phyloP scores from a whole-genome alignment of 2,329 filamentous ascomycete species.

The Aspergillus ruber region DNA sequence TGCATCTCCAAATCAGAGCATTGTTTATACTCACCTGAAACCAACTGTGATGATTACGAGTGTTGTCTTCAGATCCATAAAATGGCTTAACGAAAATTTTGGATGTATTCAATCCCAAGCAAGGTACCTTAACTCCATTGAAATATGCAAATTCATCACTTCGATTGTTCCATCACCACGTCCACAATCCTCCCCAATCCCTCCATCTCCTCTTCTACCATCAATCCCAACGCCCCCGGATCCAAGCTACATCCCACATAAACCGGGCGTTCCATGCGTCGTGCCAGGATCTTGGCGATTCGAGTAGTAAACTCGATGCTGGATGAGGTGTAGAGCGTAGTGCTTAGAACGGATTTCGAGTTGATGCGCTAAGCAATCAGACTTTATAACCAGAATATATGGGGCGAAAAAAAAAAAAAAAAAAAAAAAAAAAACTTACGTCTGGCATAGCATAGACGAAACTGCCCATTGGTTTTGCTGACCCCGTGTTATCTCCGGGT shows the following conservation, averaged over 20 bases:
- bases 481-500: conserved; percentile 34
- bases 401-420: conserved; percentile 10
- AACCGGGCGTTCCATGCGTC: conserved; percentile 64
- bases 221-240: conserved; percentile 68
- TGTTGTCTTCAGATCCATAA: no score
- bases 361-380: conserved; percentile 27
- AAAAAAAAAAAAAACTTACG: conserved; percentile 46
- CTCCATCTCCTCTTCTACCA: conserved; percentile 90
- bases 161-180: conserved; percentile 53
- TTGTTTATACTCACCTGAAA: no score
- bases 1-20: no score
- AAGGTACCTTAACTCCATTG: not conserved
- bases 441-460: conserved; percentile 93
- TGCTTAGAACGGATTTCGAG: conserved; percentile 58
- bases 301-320: conserved; percentile 83
- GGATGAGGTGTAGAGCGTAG: conserved; percentile 64
- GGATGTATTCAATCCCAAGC: not conserved
- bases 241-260: conserved; percentile 88
- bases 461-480: conserved; percentile 62
- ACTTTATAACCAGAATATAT: not conserved
- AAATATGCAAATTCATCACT: conserved; percentile 2
- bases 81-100: no score
- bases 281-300: conserved; percentile 75
- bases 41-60: no score
- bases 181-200: conserved; percentile 70